Conservation (phyloP, 2,329 filamentous ascomycete species). For the Ophiocordyceps robertsii region DNA sequence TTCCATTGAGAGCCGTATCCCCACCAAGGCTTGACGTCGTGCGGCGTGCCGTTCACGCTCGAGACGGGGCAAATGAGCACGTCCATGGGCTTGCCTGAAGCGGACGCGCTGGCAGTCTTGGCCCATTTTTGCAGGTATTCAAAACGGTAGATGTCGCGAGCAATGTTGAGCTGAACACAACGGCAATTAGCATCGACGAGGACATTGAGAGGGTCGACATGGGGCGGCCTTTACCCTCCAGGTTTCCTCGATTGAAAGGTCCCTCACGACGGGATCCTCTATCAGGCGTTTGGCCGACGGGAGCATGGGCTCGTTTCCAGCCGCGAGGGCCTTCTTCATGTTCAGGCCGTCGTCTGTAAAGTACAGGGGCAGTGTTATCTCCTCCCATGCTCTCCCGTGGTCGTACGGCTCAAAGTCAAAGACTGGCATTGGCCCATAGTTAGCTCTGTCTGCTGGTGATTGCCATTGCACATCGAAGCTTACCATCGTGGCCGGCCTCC, state of each 20-base stretch:
- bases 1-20: conserved; percentile 57
- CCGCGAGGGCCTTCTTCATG: conserved; percentile 32
- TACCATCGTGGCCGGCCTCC: conserved; percentile 38
- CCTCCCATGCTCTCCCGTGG: conserved; percentile 7
- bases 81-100: conserved; percentile 29
- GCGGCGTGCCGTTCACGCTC: conserved; percentile 33
- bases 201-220: not conserved
- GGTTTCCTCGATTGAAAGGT: conserved; percentile 27
- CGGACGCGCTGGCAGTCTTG: conserved; percentile 13
- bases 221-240: conserved; percentile 20
- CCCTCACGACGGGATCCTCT: conserved; percentile 37
- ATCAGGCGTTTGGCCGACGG: conserved; percentile 33
- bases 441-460: too few relatives aligned
- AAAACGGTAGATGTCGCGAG: conserved; percentile 25
- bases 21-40: conserved; percentile 37
- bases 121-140: conserved; percentile 24
- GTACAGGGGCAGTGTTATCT: conserved; percentile 32
- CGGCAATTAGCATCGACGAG: too few relatives aligned
- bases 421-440: not conserved
- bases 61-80: conserved; percentile 48
- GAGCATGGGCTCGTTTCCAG: conserved; percentile 41
- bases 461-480: conserved; percentile 3
- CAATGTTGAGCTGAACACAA: conserved; percentile 13
- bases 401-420: conserved; percentile 4
- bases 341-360: conserved; percentile 48